Base-by-base conservation (phyloP, 2,329 filamentous ascomycete species). In the Drechslerella coelobrocha region DNA sequence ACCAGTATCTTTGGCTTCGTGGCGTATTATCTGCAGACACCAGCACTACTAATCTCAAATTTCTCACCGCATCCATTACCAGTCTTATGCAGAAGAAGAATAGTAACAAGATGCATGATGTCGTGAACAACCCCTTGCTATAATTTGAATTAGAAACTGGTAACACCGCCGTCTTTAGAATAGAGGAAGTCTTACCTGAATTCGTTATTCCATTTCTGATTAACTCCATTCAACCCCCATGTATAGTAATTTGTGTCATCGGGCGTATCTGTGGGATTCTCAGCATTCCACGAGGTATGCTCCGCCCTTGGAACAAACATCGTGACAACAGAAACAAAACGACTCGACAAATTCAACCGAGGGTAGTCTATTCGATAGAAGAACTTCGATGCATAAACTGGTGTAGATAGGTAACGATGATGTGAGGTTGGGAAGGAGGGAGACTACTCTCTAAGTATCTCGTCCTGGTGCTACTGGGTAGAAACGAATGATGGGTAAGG, bases 1-100 rank as follows among this genome's bases (percentile, higher is more conserved):
- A 55, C 59, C 61, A 56, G 80, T 77, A 73, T 83, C 68, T 72
- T 34, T 72, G 68, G 19, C 57, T 63, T n/a, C 47, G 65, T n/a
- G 27, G 54, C 21, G 26, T 39, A 29, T 62, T 61, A 34, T 72
- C 68, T 34, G 61, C 56, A 4, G 57, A 61, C 55, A 72, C 61
- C 31, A 66, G 43, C 8, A 72, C 68, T 7, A 65, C 26, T 17
- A 72, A 41, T 61, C 68, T 72, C 29, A 72, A 27, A 29, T 61
- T 34, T 51, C 31, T 62, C 14, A 31, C n/a, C 9, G 61, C 68
- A 65, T 66, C 68, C 31, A 66, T 52, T 10, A 43, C 41, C 48
- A 65, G 34, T 66, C 61, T 61, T 3, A 72, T 37, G 17, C 51
- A 48, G 54, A 72, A 66, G 48, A 72, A 66, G 45, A 61, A 65